Evolutionary conservation across 2,329 filamentous ascomycete genomes (phyloP), one percentile per base, ranked within the genome.

Genomic region (Metarhizium humberi): DNA sequence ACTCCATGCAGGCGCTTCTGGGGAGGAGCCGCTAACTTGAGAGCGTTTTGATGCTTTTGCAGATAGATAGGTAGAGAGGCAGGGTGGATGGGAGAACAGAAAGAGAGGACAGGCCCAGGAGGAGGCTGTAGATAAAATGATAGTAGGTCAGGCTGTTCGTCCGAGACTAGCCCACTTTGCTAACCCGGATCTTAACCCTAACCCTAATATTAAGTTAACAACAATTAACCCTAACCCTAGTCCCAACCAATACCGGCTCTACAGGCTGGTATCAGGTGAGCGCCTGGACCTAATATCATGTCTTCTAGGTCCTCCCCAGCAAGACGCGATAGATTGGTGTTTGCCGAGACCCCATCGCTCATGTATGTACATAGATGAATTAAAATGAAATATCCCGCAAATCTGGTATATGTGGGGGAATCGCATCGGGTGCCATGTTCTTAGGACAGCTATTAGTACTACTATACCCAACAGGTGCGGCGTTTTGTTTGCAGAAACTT

Each of bases 1-100:
- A 59, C 56, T 56, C 52, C 48, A 40, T 38, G 34, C 42, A 30
- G 55, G 53, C 48, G 50, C 50, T 50, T 56, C 51, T 55, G 36
- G 30, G 36, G 25, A 25, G 30, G 30, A 10, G 32, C 47, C 16
- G 25, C 32, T 18, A 38, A 51, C 11, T 34, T 34, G 32, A 51
- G 40, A 38, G 1, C 43, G 13, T 53, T 34, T 6, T 30, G 25
- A 36, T 53, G 25, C 16, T 20, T 16, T 20, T 20, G n/a, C n/a
- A 20, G n/a, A 45, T n/a, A 43, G 40, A 43, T 25, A 25, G 25
- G 16, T 43, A 18, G 40, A 36, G 34, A 13, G 13, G 34, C 8
- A 13, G 13, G 34, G 34, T 8, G 34, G 13, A 13, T 36, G 7
- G 8, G 34, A 36, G 34, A 1, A 13, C 34, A 25, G 25, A 25